Conservation (phyloP, 2,329 filamentous ascomycete species). For the Emergomyces africanus region DNA sequence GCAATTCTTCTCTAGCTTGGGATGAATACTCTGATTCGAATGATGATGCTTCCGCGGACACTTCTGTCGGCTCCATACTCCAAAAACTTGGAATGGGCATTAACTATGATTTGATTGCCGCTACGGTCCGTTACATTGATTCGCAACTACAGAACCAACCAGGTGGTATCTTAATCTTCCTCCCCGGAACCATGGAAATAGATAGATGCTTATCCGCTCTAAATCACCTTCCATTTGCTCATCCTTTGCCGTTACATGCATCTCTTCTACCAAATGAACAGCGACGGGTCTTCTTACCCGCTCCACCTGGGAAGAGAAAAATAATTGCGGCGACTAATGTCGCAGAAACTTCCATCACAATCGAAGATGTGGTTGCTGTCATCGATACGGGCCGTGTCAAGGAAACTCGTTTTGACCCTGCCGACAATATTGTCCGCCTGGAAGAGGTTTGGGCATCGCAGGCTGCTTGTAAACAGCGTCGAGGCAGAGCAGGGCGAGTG, state of each 20-base stretch:
- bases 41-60: slow-evolving; percentile 31
- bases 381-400: slow-evolving; percentile 94
- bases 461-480: slow-evolving; percentile 86
- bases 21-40: slow-evolving; percentile 25
- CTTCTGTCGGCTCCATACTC: slow-evolving; percentile 52
- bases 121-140: slow-evolving; percentile 73
- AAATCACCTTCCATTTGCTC: slow-evolving; percentile 49
- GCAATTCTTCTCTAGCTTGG: slow-evolving; percentile 18
- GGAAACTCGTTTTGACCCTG: slow-evolving; percentile 84
- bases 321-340: slow-evolving; percentile 93
- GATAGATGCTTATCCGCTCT: slow-evolving; percentile 63
- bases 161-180: slow-evolving; percentile 88
- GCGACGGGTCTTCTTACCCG: slow-evolving; percentile 64
- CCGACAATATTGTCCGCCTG: slow-evolving; percentile 86
- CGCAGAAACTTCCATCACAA: slow-evolving; percentile 96
- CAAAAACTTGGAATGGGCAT: slow-evolving; percentile 67
- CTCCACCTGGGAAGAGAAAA: slow-evolving; percentile 74
- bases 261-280: slow-evolving; percentile 83
- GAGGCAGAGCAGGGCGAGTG: slow-evolving; percentile 87
- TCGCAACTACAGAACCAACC: slow-evolving; percentile 56
- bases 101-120: slow-evolving; percentile 77
- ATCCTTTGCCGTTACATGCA: slow-evolving; percentile 81
- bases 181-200: slow-evolving; percentile 87
- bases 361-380: slow-evolving; percentile 91
- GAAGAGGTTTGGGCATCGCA: slow-evolving; percentile 92